Evolutionary conservation across 164 flowering plant genomes (phyloP), one percentile per base, ranked within the genome.

Genomic region (Vitis labrusca): DNA sequence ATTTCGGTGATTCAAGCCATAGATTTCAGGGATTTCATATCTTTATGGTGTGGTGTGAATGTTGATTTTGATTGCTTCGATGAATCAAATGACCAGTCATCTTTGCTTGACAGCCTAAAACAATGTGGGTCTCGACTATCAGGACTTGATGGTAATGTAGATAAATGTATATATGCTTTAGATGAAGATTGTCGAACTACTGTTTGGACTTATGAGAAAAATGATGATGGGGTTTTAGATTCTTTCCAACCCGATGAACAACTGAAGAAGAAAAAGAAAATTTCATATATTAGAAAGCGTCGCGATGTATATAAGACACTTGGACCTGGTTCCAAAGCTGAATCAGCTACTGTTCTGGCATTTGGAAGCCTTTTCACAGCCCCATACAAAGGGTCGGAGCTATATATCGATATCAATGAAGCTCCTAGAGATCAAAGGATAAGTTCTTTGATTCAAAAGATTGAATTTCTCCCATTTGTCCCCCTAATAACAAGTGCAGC

Each of bases 291-390:
- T 63, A 86, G 99, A 81, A 86, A 76, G 63, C 90, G 91, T 8
- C 81, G 71, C 73, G 95, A 96, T 85, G 85, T 91, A 19, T 80
- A 68, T 47, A 89, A 79, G 73, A 64, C 84, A 16, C 86, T 96
- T 54, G 98, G 98, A 49, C 93, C 92, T 37, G 90, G 87, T 71
- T 84, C 91, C 3, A 73, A 77, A 79, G 90, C 97, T 68, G 89
- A 74, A 61, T 71, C 66, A 17, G 88, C 94, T 57, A 80, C 84
- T 61, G 82, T 96, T 57, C 67, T 96, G 52, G 88, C 97, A 67
- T 89, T 93, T 82, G 98, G 99, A 58, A 93, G 95, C 79, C 90
- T 93, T 64, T 93, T 96, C 71, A 84, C 91, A 13, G 82, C 90
- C 23, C 86, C 89, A 9, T 89, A 96, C 76, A 91, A 83, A 81